phyloP scores from a whole-genome alignment of 2,329 filamentous ascomycete species.

The Penicillium sp. region DNA sequence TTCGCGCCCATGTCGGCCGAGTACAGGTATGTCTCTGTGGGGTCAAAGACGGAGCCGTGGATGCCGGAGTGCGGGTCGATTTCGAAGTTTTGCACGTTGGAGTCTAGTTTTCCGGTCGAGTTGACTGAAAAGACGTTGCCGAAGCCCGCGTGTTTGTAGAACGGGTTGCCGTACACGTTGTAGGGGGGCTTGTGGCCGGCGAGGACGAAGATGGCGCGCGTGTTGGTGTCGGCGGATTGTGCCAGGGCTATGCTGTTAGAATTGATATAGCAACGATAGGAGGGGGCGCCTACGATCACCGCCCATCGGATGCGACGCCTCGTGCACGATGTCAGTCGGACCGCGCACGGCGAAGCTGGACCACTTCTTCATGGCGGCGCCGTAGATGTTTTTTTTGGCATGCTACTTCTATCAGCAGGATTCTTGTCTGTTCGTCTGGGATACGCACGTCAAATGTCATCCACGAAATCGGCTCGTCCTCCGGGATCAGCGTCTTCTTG shows the following conservation, averaged over 20 bases:
- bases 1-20: conserved; percentile 48
- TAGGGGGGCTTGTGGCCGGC: conserved; percentile 74
- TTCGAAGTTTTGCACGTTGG: conserved; percentile 45
- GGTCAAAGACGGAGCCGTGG: conserved; percentile 48
- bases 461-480: conserved; percentile 88
- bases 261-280: conserved; percentile 6
- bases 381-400: conserved; percentile 77
- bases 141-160: conserved; percentile 79
- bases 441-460: conserved; percentile 77
- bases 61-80: conserved; percentile 44
- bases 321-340: conserved; percentile 71
- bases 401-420: conserved; percentile 46
- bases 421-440: not conserved
- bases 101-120: conserved; percentile 36
- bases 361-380: conserved; percentile 92
- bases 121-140: conserved; percentile 63
- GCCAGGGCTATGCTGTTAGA: conserved; percentile 56
- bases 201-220: conserved; percentile 83
- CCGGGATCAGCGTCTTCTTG: conserved; percentile 74
- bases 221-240: conserved; percentile 68
- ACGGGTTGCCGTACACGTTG: conserved; percentile 83
- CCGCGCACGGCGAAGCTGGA: conserved; percentile 73
- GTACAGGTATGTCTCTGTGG: conserved; percentile 43
- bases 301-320: conserved; percentile 69
- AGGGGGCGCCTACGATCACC: conserved; percentile 61